Evolutionary conservation across 805 yeast genomes (phyloP).

Genomic region (Zygosaccharomyces bisporus): DNA sequence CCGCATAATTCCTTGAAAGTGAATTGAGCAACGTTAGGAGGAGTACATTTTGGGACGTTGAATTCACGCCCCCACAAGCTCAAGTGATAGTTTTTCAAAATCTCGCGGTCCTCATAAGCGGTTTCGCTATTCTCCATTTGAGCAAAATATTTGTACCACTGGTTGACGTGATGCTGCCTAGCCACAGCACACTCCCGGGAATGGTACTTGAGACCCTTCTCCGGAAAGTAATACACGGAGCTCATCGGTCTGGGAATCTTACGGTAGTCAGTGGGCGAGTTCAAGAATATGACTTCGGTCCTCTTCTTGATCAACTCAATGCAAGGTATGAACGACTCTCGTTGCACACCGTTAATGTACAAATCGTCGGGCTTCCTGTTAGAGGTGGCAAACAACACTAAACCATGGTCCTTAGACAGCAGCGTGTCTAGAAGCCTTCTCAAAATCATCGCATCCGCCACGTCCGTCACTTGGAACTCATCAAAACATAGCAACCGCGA

Average conservation of each 20-base stretch:
- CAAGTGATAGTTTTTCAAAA: slow-evolving; percentile 32
- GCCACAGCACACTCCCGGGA: slow-evolving; percentile 48
- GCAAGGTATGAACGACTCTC: slow-evolving; percentile 89
- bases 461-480: slow-evolving; percentile 97
- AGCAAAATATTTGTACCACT: slow-evolving; percentile 79
- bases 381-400: slow-evolving; percentile 87
- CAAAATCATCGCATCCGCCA: slow-evolving; percentile 96
- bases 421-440: slow-evolving; percentile 67
- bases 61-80: slow-evolving; percentile 88
- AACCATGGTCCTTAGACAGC: slow-evolving; percentile 73
- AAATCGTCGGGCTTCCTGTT: slow-evolving; percentile 93
- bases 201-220: slow-evolving; percentile 52
- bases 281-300: slow-evolving; percentile 72
- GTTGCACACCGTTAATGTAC: slow-evolving; percentile 89
- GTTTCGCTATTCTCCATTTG: slow-evolving; percentile 47
- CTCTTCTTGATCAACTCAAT: slow-evolving; percentile 71
- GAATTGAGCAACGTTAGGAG: slow-evolving; percentile 83
- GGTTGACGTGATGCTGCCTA: slow-evolving; percentile 58
- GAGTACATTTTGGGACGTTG: slow-evolving; percentile 68
- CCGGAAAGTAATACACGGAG: slow-evolving; percentile 72
- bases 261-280: slow-evolving; percentile 93
- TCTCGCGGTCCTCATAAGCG: slow-evolving; percentile 14
- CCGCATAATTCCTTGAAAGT: slow-evolving; percentile 87
- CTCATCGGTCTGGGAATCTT: slow-evolving; percentile 80
- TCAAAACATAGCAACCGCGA: slow-evolving; percentile 87